Evolutionary conservation across 2,329 filamentous ascomycete species (phyloP), one percentile per base, ranked within the genome.

Genomic region (Zymoseptoria ardabiliae): DNA sequence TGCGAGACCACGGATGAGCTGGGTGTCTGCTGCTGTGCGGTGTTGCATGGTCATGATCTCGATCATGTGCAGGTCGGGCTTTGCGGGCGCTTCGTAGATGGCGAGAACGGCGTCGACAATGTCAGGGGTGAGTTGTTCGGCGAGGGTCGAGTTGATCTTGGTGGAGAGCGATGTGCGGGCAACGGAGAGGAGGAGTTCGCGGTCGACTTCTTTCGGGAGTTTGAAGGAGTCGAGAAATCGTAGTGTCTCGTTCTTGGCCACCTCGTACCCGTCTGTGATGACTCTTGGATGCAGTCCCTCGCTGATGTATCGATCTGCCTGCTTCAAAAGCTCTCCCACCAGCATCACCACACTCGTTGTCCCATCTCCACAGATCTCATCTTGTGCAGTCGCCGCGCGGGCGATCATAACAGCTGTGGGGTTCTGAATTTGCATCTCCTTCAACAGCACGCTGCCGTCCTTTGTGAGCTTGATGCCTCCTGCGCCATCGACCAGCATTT

Each of bases 41-140:
- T 99, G 94, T 79, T 99, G 94, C 93, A 99, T 97, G 75, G 96
- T 97, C 94, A 99, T 99, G 70, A 99, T 97, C 78, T 99, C 94
- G 67, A 99, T 84, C 94, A 99, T 99, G 81, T 97, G 93, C 71
- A 99, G 78, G 77, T 99, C 94, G 58, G 95, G 95, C 80, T 97
- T 97, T 63, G 85, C 86, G 23, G 90, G 90, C 19, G 90, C 81
- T 74, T 91, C 84, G 80, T 97, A 92, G 74, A 99, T 99, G 65
- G 94, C 85, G 59, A 99, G 86, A 53, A 99, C 94, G 61, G 94
- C 90, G 74, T 99, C 94, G 71, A 97, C 94, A 71, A 99, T 96
- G 70, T 91, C 89, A 59, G 94, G 91, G 0, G 92, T 97, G 63
- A 99, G 86, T 74, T 92, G 90, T 73, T 92, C 86, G 54, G 94